Evolutionary conservation across 2,329 filamentous ascomycete species (phyloP).

Genomic region (Aspergillus hiratsukae): DNA sequence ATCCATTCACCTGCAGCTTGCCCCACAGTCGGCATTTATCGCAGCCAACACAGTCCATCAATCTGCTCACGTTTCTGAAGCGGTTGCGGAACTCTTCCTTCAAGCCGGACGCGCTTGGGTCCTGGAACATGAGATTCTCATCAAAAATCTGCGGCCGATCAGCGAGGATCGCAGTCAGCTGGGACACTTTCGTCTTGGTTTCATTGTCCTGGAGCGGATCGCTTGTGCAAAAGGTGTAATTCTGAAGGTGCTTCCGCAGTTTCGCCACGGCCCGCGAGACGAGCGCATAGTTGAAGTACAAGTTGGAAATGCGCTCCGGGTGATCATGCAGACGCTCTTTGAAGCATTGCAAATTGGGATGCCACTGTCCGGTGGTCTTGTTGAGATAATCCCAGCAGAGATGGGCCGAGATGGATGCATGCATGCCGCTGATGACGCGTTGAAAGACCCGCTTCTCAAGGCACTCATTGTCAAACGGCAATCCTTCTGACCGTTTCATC

Average conservation of each 20-base stretch:
- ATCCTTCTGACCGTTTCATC: slow-evolving; percentile 45
- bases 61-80: slow-evolving; percentile 90
- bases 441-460: slow-evolving; percentile 99
- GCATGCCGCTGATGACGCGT: slow-evolving; percentile 92
- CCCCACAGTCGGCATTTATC: slow-evolving; percentile 99
- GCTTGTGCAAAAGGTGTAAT: slow-evolving; percentile 89
- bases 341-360: slow-evolving; percentile 86
- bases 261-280: slow-evolving; percentile 88
- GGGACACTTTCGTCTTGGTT: slow-evolving; percentile 78
- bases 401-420: slow-evolving; percentile 94
- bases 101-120: slow-evolving; percentile 59
- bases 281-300: slow-evolving; percentile 99
- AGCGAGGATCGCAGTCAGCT: slow-evolving; percentile 66
- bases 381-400: slow-evolving; percentile 95
- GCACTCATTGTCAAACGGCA: slow-evolving; percentile 85
- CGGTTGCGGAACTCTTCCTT: slow-evolving; percentile 98
- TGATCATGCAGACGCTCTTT: slow-evolving; percentile 74
- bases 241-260: slow-evolving; percentile 71
- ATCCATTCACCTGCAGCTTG: slow-evolving; percentile 91
- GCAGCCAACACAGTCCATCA: slow-evolving; percentile 98
- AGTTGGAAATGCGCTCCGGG: slow-evolving; percentile 89
- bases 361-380: slow-evolving; percentile 89
- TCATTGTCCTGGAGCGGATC: slow-evolving; percentile 71
- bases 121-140: slow-evolving; percentile 89
- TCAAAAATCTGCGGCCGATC: slow-evolving; percentile 77